These are phyloP conservation scores for Fusarium sublunatum DNA, from an alignment of 2,329 filamentous ascomycete genomes.

Conservation along the genomic window DNA sequence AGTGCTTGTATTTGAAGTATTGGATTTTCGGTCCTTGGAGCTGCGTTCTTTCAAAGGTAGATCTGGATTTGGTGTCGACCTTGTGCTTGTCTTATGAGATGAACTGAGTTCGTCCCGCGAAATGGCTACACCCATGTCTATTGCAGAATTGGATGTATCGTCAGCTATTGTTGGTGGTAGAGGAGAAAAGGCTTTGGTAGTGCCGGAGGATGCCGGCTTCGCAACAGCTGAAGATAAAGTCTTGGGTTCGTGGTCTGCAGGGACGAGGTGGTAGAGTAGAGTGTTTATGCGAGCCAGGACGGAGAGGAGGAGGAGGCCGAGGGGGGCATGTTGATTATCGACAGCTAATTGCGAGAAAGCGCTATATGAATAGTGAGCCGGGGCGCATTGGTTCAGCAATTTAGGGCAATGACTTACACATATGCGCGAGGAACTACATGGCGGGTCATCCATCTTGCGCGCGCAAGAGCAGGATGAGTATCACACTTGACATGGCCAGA, in stretches of 20 bases:
- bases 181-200: not conserved
- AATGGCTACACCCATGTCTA: constrained; percentile 48
- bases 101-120: constrained; percentile 41
- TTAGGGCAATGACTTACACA: constrained; percentile 46
- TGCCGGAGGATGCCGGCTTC: not conserved
- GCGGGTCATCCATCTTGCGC: constrained; percentile 47
- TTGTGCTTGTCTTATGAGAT: constrained; percentile 11
- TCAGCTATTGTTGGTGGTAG: not conserved
- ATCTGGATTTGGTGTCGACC: constrained; percentile 9
- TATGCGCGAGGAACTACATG: constrained; percentile 52
- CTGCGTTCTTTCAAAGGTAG: not conserved
- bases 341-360: constrained; percentile 76
- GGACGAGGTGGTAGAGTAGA: constrained; percentile 54
- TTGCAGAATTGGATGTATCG: constrained; percentile 1
- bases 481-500: constrained; percentile 11
- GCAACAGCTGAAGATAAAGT: not conserved
- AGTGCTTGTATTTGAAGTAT: constrained; percentile 14
- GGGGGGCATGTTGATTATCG: constrained; percentile 77
- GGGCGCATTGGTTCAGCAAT: not conserved
- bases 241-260: constrained; percentile 19
- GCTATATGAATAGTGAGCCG: constrained; percentile 48
- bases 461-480: constrained; percentile 29
- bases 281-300: constrained; percentile 69
- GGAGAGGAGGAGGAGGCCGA: constrained; percentile 76
- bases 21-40: constrained; percentile 14